A percentile compares a stretch with the other conserved stretches of the same genome.
These are phyloP conservation scores for Saccharomycopsis schoenii DNA, from an alignment of 805 yeast genomes.

Conservation along the genomic window DNA sequence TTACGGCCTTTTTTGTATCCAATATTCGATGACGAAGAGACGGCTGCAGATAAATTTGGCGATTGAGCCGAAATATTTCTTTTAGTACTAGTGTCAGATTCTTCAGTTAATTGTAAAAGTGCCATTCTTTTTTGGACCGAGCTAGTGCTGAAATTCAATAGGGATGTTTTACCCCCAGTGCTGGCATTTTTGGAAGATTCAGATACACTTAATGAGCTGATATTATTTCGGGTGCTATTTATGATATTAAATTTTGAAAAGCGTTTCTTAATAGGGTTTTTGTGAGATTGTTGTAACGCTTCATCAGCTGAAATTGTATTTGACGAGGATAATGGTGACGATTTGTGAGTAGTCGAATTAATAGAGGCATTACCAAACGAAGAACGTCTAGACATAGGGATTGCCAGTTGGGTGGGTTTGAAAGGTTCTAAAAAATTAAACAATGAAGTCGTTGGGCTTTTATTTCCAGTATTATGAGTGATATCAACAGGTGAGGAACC, in stretches of 20 bases:
- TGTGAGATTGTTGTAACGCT: neutral
- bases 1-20: no score
- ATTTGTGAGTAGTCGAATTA: neutral
- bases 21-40: no score
- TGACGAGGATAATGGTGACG: neutral
- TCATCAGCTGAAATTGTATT: neutral
- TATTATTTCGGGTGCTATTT: neutral
- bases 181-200: neutral
- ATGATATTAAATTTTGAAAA: neutral
- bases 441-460: neutral
- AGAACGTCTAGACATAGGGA: neutral
- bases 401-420: neutral
- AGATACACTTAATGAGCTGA: neutral
- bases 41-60: no score
- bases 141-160: neutral
- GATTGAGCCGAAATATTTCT: neutral
- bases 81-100: neutral
- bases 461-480: neutral
- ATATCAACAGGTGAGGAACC: no score
- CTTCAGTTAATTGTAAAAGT: neutral
- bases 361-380: neutral
- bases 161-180: neutral
- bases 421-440: neutral
- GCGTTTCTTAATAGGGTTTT: neutral
- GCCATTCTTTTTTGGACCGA: neutral